Evolutionary conservation across 345 rosid species (phyloP).

Genomic region (Pistacia integerrima): DNA sequence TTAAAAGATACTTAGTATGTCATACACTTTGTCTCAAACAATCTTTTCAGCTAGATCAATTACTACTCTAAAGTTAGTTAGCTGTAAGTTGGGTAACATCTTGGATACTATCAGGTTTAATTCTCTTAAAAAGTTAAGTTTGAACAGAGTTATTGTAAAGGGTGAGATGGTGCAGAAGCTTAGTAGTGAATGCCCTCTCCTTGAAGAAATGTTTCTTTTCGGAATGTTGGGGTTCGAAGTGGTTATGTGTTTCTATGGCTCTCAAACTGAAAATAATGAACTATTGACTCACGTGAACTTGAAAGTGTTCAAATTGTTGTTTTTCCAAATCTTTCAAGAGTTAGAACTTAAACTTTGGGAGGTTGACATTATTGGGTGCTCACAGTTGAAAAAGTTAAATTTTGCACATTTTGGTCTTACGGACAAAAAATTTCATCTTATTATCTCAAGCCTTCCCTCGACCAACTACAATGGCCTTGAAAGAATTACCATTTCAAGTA

Average conservation of each 20-base stretch:
- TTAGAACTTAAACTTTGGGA: background rate
- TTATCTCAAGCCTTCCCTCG: background rate
- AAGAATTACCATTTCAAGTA: background rate
- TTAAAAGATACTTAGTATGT: too few relatives aligned
- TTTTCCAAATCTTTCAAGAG: background rate
- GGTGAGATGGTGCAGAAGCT: too few relatives aligned
- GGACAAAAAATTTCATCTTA: background rate
- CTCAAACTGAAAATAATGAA: background rate
- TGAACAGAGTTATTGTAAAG: background rate
- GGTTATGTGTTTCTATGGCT: background rate
- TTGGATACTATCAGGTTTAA: background rate
- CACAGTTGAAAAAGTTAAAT: background rate
- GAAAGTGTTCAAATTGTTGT: background rate
- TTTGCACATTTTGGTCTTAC: background rate
- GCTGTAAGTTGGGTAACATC: background rate
- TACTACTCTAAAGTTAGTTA: background rate
- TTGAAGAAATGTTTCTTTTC: background rate
- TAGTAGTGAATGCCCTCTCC: conserved; percentile 1
- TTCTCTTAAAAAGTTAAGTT: background rate
- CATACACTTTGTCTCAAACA: background rate
- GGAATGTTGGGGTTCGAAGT: background rate
- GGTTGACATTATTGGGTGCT: background rate
- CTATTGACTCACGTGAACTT: background rate
- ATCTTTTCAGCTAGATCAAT: background rate
- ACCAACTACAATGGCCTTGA: background rate